These are phyloP conservation scores for Cymodocea nodosa DNA, from an alignment of 116 monocot species.

Conservation along the genomic window DNA sequence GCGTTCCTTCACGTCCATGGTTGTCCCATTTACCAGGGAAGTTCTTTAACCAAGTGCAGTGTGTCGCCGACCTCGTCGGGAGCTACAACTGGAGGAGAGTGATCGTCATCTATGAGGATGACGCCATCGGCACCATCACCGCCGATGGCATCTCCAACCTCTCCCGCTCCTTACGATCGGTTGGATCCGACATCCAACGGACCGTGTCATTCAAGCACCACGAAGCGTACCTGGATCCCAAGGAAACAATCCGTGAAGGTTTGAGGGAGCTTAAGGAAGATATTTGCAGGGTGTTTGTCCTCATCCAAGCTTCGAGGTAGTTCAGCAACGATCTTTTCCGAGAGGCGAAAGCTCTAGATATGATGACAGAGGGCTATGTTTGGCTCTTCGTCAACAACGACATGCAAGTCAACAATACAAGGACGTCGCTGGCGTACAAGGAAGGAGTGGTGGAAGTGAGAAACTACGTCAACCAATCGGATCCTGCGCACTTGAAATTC, in stretches of 20 bases:
- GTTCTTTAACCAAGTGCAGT: neutral
- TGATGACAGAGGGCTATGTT: conserved; percentile 13
- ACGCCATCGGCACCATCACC: conserved; percentile 2
- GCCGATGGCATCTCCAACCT: neutral
- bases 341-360: conserved; percentile 10
- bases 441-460: conserved; percentile 17
- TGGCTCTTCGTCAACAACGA: conserved; percentile 16
- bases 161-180: neutral
- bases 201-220: neutral
- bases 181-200: conserved; percentile 4
- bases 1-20: too few relatives aligned
- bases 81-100: conserved; percentile 17
- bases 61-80: neutral
- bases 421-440: neutral
- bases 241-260: neutral
- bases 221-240: neutral
- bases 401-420: neutral
- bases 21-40: too few relatives aligned
- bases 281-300: conserved; percentile 14
- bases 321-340: conserved; percentile 5
- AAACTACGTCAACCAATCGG: neutral
- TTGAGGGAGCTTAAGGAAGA: conserved; percentile 1
- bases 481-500: neutral
- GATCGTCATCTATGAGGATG: conserved; percentile 16
- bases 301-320: conserved; percentile 4